These are phyloP conservation scores for Metschnikowia peoriensis DNA, from an alignment of 805 yeast species.

Conservation along the genomic window DNA sequence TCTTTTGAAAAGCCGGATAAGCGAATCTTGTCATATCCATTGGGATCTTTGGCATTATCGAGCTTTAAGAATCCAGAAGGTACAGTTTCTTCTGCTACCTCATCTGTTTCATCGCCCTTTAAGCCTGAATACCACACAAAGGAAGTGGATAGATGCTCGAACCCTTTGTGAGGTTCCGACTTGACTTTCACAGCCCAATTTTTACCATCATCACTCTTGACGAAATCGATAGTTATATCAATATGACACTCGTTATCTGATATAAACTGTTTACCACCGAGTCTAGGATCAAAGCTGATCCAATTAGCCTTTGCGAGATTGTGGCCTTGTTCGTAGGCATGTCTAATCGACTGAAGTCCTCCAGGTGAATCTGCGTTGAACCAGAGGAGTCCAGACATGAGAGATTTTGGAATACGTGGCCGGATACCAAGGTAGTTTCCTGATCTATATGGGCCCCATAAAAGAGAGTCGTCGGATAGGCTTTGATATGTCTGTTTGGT, in stretches of 20 bases:
- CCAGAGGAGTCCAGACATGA: constrained; percentile 87
- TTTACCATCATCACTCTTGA: constrained; percentile 64
- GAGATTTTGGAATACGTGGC: constrained; percentile 74
- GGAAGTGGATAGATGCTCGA: constrained; percentile 52
- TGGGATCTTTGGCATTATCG: constrained; percentile 24
- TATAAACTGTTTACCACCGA: constrained; percentile 80
- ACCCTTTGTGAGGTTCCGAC: constrained; percentile 58
- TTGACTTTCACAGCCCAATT: constrained; percentile 79
- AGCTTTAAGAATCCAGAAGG: constrained; percentile 26
- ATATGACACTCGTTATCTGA: constrained; percentile 64
- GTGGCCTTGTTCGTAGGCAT: constrained; percentile 72
- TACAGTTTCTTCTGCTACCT: constrained; percentile 8
- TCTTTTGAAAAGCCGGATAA: constrained; percentile 51
- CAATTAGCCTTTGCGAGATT: constrained; percentile 75
- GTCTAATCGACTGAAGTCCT: constrained; percentile 61
- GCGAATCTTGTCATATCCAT: constrained; percentile 40
- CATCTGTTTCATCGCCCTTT: constrained; percentile 41
- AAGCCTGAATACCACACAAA: constrained; percentile 77
- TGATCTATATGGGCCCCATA: constrained; percentile 94
- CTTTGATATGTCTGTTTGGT: constrained; percentile 13
- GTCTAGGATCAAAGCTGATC: constrained; percentile 82
- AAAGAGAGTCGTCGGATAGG: constrained; percentile 24
- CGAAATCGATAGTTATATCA: constrained; percentile 66
- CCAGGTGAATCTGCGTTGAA: constrained; percentile 59
- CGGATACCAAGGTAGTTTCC: constrained; percentile 82